These are phyloP conservation scores for Lactifluus subvellereus DNA, from an alignment of 768 basidiomycete genomes.

Conservation along the genomic window DNA sequence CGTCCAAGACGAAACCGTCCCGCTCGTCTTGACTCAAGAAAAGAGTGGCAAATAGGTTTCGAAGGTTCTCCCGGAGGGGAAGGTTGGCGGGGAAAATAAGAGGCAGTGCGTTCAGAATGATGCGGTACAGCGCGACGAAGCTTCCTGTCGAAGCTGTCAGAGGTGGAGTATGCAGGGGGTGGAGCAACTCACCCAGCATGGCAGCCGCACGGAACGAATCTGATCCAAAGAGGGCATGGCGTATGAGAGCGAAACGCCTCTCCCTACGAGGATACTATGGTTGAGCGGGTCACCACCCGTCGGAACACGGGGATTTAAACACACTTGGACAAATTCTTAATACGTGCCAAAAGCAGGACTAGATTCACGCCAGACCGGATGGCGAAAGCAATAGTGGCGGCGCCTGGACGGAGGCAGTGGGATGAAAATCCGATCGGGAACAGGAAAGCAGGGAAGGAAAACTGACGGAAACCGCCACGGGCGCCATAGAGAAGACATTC, in stretches of 20 bases:
- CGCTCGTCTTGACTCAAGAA: slow-evolving; percentile 24
- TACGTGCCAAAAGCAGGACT: slow-evolving; percentile 67
- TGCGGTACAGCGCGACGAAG: slow-evolving; percentile 74
- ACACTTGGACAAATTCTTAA: slow-evolving; percentile 62
- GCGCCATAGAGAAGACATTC: slow-evolving; percentile 68
- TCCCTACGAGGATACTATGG: slow-evolving; percentile 37
- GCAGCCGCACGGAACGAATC: slow-evolving; percentile 83
- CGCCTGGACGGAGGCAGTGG: slow-evolving; percentile 45
- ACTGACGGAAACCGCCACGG: slow-evolving; percentile 66
- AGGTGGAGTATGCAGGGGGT: not conserved
- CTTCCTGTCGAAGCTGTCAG: slow-evolving; percentile 43
- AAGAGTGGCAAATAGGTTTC: slow-evolving; percentile 28
- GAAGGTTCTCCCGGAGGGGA: slow-evolving; percentile 24
- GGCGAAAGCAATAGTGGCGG: slow-evolving; percentile 72
- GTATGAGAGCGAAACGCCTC: slow-evolving; percentile 58
- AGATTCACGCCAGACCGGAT: slow-evolving; percentile 82
- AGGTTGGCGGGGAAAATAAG: slow-evolving; percentile 48
- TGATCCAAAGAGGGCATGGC: slow-evolving; percentile 75
- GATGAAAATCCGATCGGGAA: not conserved
- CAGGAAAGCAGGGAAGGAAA: not conserved
- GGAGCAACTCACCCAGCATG: slow-evolving; percentile 63
- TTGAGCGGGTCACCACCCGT: not conserved
- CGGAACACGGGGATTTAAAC: slow-evolving; percentile 23
- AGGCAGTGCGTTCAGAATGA: slow-evolving; percentile 71
- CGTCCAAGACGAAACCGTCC: slow-evolving; percentile 24